Conservation (phyloP, 768 basidiomycete species). For the Russula olivacea region DNA sequence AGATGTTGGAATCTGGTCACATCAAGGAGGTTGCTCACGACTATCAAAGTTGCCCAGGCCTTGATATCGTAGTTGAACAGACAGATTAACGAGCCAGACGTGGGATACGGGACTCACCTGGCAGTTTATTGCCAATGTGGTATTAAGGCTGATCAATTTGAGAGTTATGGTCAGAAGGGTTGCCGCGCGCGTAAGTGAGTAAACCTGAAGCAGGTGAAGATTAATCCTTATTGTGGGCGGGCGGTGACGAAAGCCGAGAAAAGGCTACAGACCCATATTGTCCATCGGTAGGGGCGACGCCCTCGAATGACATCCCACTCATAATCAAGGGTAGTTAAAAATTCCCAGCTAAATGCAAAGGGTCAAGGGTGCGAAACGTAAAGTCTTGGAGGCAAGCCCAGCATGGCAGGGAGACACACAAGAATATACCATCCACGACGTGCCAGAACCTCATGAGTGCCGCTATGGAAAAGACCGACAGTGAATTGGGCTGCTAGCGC, state of each 20-base stretch:
- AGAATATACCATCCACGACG: neutral
- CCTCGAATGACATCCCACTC: neutral
- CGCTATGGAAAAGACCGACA: neutral
- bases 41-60: neutral
- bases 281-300: neutral
- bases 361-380: neutral
- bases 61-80: neutral
- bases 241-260: neutral
- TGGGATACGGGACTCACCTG: neutral
- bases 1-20: neutral
- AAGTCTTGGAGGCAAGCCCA: neutral
- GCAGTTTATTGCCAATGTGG: neutral
- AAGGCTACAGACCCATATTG: conserved; percentile 6
- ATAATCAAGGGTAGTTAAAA: neutral
- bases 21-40: neutral
- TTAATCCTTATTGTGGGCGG: neutral
- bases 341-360: neutral
- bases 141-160: neutral
- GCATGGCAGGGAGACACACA: neutral
- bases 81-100: neutral
- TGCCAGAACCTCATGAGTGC: neutral
- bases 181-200: conserved; percentile 4
- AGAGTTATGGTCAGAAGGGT: neutral
- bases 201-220: neutral
- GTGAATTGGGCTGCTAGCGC: neutral